Base-by-base conservation (phyloP, 2,329 filamentous ascomycete species). In the Claviceps sp. region DNA sequence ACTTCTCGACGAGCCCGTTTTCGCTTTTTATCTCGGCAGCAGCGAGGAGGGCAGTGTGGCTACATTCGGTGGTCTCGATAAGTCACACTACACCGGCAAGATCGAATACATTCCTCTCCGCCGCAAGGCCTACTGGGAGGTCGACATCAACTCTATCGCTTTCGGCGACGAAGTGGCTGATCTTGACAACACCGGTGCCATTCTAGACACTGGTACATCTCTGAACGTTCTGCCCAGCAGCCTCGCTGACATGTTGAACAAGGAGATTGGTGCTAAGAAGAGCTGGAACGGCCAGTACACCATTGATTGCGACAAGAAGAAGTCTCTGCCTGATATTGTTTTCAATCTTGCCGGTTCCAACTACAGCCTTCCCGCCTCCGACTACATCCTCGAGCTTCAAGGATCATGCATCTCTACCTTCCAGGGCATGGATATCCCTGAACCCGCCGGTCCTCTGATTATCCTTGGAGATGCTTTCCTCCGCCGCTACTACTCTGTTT, bases 101-200 rank as follows among this genome's bases (percentile, higher is more conserved):
- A 79, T 98, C 63, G 87, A 84, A 67, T 94, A 89, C 70, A 89
- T 98, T 60, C 93, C 93, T 52, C 81, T 98, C 61, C 88, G 93
- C 70, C 88, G 93, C 68, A 97, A 97, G 85, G 93, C 93, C 48
- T 98, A 98, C 81, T 98, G 93, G 93, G 93, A 98, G 79, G 91
- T 98, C 52, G 90, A 97, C 64, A 83, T 98, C 56, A 85, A 97
- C 64, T 78, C 89, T 58, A 93, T 98, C 72, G 82, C 85, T 52
- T 89, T 96, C 58, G 94, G 93, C 62, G 79, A 90, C 50, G 81
- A 87, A 65, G 84, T 81, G 59, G 90, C 90, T 55, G 86, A 95
- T 70, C 83, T 97, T 58, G 91, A 97, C 59, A 82, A 88, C 77
- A 96, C 89, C 54, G 94, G 93, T 73, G 88, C 89, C 62, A 96